Conservation (phyloP, 1,284 basidiomycete species). For the Kalmanozyma brasiliensis region DNA sequence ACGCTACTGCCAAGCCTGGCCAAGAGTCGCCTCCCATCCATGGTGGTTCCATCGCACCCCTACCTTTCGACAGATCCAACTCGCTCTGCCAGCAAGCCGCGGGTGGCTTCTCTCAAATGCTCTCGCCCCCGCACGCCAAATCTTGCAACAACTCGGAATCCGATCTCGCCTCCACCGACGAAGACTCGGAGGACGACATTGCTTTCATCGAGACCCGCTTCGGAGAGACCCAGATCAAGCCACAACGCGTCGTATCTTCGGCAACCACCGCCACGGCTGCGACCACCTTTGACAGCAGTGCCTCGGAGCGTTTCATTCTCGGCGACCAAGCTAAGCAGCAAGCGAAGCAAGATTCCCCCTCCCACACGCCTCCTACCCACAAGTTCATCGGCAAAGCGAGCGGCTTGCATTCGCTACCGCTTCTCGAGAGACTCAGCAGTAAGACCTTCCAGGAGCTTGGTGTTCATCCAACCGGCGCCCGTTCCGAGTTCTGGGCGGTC, state of each 20-base stretch:
- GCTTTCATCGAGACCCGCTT: constrained; percentile 42
- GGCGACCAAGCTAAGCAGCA: too few species aligned
- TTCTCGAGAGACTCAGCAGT: constrained; percentile 47
- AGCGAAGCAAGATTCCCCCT: not conserved
- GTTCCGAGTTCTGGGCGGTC: constrained; percentile 43
- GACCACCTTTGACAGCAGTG: constrained; percentile 24
- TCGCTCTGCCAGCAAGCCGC: constrained; percentile 10
- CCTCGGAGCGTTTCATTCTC: constrained; percentile 27
- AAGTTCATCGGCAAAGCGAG: constrained; percentile 59
- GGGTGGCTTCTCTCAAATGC: constrained; percentile 21
- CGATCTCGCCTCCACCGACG: constrained; percentile 22
- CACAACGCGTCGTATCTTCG: not conserved
- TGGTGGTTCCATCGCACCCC: not conserved
- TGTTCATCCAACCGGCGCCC: constrained; percentile 21
- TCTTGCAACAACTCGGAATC: constrained; percentile 21
- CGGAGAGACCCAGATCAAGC: constrained; percentile 8
- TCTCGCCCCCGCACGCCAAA: constrained; percentile 33
- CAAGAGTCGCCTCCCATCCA: not conserved
- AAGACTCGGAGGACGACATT: constrained; percentile 53
- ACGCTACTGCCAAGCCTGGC: not conserved
- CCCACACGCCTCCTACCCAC: constrained; percentile 13
- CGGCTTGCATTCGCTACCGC: constrained; percentile 50
- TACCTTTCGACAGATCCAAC: constrained; percentile 15
- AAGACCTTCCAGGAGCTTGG: constrained; percentile 24
- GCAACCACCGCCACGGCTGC: too few species aligned